phyloP scores from a whole-genome alignment of 176 grass and related monocot genomes.

The Cocos nucifera region DNA sequence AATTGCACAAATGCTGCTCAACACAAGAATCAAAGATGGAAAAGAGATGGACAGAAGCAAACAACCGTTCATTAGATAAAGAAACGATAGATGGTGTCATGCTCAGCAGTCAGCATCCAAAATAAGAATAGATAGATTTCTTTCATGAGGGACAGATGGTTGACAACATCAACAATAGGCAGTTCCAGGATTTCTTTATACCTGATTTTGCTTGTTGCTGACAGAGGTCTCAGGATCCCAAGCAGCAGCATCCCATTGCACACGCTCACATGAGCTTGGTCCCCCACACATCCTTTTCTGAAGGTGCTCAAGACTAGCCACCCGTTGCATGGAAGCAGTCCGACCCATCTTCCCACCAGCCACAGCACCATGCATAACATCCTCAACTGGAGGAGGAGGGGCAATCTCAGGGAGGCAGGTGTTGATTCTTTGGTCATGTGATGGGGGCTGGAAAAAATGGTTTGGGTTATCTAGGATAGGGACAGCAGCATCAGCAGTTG shows the following conservation, averaged over 20 bases:
- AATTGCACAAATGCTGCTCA: no score
- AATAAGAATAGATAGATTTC: no score
- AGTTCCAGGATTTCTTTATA: not conserved
- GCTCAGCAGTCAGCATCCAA: no score
- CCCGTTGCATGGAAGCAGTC: conserved; percentile 22
- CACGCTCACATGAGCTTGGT: conserved; percentile 1
- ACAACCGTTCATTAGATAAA: no score
- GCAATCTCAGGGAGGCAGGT: not conserved
- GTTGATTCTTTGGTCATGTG: conserved; percentile 9
- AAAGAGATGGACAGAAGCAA: no score
- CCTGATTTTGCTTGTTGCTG: conserved; percentile 6
- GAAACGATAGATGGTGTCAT: no score
- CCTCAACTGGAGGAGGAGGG: not conserved
- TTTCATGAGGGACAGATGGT: no score
- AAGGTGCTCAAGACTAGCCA: conserved; percentile 26
- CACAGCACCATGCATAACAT: conserved; percentile 19
- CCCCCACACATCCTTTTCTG: conserved; percentile 24
- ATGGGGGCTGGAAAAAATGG: conserved; percentile 27
- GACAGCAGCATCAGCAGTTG: conserved; percentile 24
- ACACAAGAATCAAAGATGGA: no score
- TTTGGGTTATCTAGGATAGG: conserved; percentile 18
- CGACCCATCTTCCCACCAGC: conserved; percentile 26
- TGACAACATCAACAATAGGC: no score
- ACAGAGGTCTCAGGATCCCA: conserved; percentile 17
- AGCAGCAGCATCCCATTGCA: conserved; percentile 14